These are phyloP conservation scores for peach (Prunus persica) DNA, from an alignment of 306 rosid species.

Conservation along the genomic window DNA sequence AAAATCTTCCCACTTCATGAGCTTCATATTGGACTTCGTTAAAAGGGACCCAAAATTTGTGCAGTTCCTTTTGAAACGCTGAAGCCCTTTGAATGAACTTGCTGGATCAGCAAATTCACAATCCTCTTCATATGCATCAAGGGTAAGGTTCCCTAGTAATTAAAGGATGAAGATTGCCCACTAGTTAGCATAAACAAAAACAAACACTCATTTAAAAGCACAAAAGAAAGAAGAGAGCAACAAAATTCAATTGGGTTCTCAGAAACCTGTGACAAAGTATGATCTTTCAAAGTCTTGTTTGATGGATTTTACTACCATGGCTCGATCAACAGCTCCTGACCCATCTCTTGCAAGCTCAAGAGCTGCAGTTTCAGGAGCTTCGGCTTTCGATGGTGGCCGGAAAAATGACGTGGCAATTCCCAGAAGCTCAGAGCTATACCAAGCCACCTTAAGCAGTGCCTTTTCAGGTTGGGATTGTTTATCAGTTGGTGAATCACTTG, in stretches of 20 bases:
- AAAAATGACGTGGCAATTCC: constrained; percentile 83
- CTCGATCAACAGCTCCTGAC: constrained; percentile 51
- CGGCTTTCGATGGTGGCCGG: constrained; percentile 42
- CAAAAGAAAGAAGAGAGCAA: neutral
- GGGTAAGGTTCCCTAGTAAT: constrained; percentile 70
- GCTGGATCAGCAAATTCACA: constrained; percentile 98
- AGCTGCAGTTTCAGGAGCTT: constrained; percentile 37
- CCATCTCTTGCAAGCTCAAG: constrained; percentile 42
- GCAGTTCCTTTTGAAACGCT: constrained; percentile 90
- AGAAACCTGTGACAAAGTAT: constrained; percentile 60
- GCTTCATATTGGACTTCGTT: constrained; percentile 78
- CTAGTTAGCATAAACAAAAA: neutral
- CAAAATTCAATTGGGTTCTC: neutral
- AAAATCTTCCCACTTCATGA: constrained; percentile 88
- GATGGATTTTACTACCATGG: constrained; percentile 40
- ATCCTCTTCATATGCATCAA: constrained; percentile 81
- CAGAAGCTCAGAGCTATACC: constrained; percentile 88
- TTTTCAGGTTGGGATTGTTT: constrained; percentile 49
- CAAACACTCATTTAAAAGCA: neutral
- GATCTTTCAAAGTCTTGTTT: constrained; percentile 53
- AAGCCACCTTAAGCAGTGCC: constrained; percentile 69
- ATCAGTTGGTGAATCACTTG: constrained; percentile 28
- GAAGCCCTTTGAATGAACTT: constrained; percentile 88
- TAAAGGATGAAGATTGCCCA: neutral
- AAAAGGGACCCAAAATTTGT: constrained; percentile 87